Conservation (phyloP, 1,139 yeast species). For the Yarrowia galli region DNA sequence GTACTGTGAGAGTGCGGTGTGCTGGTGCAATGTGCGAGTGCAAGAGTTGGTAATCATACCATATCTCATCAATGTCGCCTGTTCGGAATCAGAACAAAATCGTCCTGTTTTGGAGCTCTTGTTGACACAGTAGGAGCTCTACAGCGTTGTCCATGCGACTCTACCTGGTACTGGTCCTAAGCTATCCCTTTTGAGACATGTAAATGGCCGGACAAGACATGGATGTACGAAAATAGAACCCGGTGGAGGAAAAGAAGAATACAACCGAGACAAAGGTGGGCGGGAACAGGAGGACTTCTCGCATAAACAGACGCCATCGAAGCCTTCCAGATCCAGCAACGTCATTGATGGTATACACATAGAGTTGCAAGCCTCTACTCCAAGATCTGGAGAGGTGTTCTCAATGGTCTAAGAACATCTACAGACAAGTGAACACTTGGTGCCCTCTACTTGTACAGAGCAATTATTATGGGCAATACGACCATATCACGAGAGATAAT, state of each 20-base stretch:
- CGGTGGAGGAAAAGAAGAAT: not conserved
- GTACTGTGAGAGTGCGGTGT: not conserved
- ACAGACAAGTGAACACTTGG: no score
- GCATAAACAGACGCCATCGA: not conserved
- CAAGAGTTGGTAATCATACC: not conserved
- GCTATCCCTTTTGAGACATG: constrained; percentile 8
- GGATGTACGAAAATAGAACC: not conserved
- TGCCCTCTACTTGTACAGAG: not conserved
- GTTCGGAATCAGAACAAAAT: no score
- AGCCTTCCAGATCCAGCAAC: not conserved
- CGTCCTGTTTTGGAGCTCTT: no score
- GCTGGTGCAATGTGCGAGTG: not conserved
- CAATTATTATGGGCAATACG: not conserved
- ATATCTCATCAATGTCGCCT: not conserved
- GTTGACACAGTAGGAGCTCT: no score
- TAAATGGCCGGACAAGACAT: not conserved
- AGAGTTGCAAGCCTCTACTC: not conserved
- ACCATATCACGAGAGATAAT: constrained; percentile 1
- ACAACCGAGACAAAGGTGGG: not conserved
- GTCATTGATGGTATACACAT: constrained; percentile 1
- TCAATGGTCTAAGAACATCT: no score
- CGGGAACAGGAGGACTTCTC: not conserved
- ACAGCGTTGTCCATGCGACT: no score
- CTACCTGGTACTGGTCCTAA: not conserved
- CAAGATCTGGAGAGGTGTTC: no score